A percentile compares a stretch with the other conserved stretches of the same genome.
phyloP scores from a whole-genome alignment of 192 early-diverging fungal species.

The Backusella macrospora region DNA sequence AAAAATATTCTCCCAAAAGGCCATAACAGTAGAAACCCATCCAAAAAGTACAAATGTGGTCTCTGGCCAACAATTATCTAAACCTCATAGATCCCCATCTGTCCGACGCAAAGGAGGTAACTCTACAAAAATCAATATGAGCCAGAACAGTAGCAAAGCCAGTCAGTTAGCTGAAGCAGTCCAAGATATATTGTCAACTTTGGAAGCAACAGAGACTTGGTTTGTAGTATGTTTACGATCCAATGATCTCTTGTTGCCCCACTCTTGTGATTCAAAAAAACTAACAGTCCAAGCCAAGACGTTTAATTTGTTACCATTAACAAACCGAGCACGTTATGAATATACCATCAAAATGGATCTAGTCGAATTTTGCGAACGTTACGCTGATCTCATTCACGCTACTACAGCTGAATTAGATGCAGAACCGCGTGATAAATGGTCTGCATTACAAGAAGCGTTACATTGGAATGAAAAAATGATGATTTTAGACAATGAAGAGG shows the following conservation, averaged over 20 bases:
- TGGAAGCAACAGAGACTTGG: conserved; percentile 75
- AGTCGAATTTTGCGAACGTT: conserved; percentile 77
- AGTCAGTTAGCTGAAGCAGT: conserved; percentile 45
- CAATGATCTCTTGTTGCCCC: conserved; percentile 60
- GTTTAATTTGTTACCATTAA: conserved; percentile 65
- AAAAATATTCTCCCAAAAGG: conserved; percentile 73
- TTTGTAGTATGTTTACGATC: conserved; percentile 74
- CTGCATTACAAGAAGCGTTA: conserved; percentile 26
- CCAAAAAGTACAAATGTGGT: conserved; percentile 62
- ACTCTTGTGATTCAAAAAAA: conserved; percentile 65
- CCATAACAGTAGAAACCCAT: conserved; percentile 74
- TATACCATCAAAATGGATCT: conserved; percentile 77
- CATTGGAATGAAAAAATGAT: conserved; percentile 33
- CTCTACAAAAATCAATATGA: conserved; percentile 48
- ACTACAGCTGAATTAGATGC: conserved; percentile 34
- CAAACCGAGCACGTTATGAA: conserved; percentile 61
- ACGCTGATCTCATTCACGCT: conserved; percentile 57
- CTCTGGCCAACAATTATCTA: conserved; percentile 71
- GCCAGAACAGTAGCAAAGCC: conserved; percentile 31
- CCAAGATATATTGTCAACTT: conserved; percentile 54
- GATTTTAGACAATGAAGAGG: conserved; percentile 23
- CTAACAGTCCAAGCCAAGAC: conserved; percentile 70
- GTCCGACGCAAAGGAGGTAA: conserved; percentile 46
- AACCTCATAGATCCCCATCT: conserved; percentile 68
- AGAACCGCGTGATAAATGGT: conserved; percentile 41